phyloP scores from a whole-genome alignment of 139 green algal genomes.

The Chlorella vulgaris region DNA sequence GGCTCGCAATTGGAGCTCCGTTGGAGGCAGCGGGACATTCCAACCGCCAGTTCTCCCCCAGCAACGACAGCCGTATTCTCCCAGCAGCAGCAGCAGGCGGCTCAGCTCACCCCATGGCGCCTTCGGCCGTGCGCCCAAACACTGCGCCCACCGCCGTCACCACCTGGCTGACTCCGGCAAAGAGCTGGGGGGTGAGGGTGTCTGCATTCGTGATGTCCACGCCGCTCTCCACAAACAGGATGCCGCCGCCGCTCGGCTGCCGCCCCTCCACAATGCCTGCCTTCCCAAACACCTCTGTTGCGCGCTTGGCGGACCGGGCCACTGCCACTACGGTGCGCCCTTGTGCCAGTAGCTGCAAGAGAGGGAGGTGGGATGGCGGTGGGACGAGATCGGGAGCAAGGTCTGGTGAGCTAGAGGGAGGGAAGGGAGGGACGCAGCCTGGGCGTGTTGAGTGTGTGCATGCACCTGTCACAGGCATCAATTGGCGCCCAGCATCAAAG shows the following conservation, averaged over 20 bases:
- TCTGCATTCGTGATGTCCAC: conserved; percentile 75
- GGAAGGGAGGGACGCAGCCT: too few species aligned
- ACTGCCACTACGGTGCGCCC: conserved; percentile 79
- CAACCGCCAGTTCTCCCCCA: too few species aligned
- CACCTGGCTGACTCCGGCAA: conserved; percentile 78
- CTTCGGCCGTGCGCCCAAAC: conserved; percentile 66
- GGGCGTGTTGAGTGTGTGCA: too few species aligned
- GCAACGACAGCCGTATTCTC: too few species aligned
- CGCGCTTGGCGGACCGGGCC: conserved; percentile 54
- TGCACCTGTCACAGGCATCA: too few species aligned
- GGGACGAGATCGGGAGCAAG: background rate
- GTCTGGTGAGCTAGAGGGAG: background rate
- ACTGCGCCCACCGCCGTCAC: conserved; percentile 66
- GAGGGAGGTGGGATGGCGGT: background rate
- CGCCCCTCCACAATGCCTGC: background rate
- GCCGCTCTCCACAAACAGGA: conserved; percentile 68
- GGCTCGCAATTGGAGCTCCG: too few species aligned
- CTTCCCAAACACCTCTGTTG: conserved; percentile 45
- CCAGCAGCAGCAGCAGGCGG: background rate
- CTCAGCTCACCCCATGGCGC: conserved; percentile 61
- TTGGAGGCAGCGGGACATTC: too few species aligned
- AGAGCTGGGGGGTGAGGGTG: conserved; percentile 67
- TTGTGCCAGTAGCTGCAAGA: conserved; percentile 27
- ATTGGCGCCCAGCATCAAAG: too few species aligned
- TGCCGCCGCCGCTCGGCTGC: conserved; percentile 41